Conservation (phyloP, 1,284 basidiomycete genomes). For the Somion occarium region DNA sequence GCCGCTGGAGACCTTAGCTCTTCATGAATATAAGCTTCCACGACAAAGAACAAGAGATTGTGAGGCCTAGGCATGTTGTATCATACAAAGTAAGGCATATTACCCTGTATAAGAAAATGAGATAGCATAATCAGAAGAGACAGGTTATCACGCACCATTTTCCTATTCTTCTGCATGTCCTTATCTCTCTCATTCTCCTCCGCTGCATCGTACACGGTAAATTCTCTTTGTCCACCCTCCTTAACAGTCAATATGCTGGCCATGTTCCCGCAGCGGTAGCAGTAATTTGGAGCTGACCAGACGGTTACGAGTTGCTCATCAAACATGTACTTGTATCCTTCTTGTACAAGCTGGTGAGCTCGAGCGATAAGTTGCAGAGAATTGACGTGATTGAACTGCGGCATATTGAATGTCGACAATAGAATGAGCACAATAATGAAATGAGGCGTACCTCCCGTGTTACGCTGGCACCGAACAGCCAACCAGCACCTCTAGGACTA, state of each 20-base stretch:
- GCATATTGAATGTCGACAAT: slow-evolving; percentile 32
- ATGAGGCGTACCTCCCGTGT: slow-evolving; percentile 67
- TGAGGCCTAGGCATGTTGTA: neutral
- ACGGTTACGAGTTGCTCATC: slow-evolving; percentile 93
- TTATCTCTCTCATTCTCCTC: slow-evolving; percentile 82
- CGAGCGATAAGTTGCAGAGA: slow-evolving; percentile 80
- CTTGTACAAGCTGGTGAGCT: slow-evolving; percentile 94
- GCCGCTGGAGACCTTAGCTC: too few species aligned
- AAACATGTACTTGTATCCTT: slow-evolving; percentile 99
- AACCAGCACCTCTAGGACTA: slow-evolving; percentile 91
- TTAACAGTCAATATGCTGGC: slow-evolving; percentile 73
- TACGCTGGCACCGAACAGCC: slow-evolving; percentile 89
- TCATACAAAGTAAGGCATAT: slow-evolving; percentile 17
- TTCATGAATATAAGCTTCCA: too few species aligned
- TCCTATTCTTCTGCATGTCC: slow-evolving; percentile 53
- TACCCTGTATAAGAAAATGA: slow-evolving; percentile 9
- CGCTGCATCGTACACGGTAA: slow-evolving; percentile 81
- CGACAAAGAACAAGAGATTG: too few species aligned
- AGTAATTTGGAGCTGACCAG: slow-evolving; percentile 98
- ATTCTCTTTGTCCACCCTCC: slow-evolving; percentile 59
- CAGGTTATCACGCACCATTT: slow-evolving; percentile 46
- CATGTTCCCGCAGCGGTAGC: slow-evolving; percentile 81
- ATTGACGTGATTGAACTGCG: slow-evolving; percentile 96
- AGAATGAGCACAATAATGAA: slow-evolving; percentile 5
- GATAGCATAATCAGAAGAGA: slow-evolving; percentile 4